Base-by-base conservation (phyloP, 768 basidiomycete genomes). In the Scleroderma citrinum region DNA sequence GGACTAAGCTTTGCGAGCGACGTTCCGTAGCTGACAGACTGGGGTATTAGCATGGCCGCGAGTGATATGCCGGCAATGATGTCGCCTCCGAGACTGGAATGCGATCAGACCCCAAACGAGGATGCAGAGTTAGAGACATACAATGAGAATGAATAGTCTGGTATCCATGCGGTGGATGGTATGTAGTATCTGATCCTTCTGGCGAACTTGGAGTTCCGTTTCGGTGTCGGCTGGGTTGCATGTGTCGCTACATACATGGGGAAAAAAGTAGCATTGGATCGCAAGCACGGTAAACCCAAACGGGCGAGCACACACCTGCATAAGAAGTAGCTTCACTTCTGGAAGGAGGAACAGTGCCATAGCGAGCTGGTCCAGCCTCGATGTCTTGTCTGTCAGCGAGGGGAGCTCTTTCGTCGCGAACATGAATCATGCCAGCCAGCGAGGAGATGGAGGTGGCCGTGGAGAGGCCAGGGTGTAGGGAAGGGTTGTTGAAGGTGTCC, bases 21-120 rank as follows among this genome's bases (percentile, higher is more conserved):
- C 3, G 87, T 82, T 7, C 91, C 94, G 60, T 97, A 96, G 64
- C 88, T 91, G 63, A 96, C 87, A 1, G 90, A 88, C 64, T 90
- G 85, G 6, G 89, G 87, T 60, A 90, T 86, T 38, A 90, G 74
- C 77, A 90, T 86, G 44, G 81, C 83, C 17, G 87, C 86, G 8
- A 96, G 82, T 0, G 92, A 92, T 24, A 92, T 60, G 16, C 93
- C 94, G 23, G 89, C 90, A 0, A 92, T 71, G n/a, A 90, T 57
- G 65, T 94, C 91, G 17, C 82, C 82, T 10, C 76, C 71, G 20
- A 85, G 70, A 35, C 81, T 83, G 52, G 23, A 19, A 47, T 42
- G 2, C 3, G 11, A 13, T 42, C 3, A 42, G 23, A n/a, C n/a
- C 26, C 26, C 43, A 45, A 45, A 48, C 56, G 49, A 38, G 14